A percentile compares a stretch with the other conserved stretches of the same genome.
Evolutionary conservation across 1,284 basidiomycete genomes (phyloP).

Genomic region (Tilletiopsis washingtonensis): DNA sequence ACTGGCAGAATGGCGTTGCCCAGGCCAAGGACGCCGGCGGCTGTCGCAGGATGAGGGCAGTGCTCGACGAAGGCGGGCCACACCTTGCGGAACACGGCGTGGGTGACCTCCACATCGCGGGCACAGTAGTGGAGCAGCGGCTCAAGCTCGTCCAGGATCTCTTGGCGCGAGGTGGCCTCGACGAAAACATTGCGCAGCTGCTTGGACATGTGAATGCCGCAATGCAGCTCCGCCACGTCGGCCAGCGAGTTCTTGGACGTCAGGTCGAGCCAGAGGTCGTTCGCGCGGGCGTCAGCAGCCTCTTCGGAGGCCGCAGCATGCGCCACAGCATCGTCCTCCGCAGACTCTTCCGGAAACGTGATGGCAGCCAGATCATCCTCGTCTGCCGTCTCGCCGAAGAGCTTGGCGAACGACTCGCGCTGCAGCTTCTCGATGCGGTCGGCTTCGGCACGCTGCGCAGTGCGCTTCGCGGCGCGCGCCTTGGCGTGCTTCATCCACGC

Average conservation of each 20-base stretch:
- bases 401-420: constrained; percentile 14
- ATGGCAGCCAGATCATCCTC: constrained; percentile 2
- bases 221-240: constrained; percentile 86
- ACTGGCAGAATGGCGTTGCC: constrained; percentile 85
- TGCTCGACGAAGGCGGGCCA: constrained; percentile 74
- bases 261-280: constrained; percentile 70
- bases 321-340: not conserved
- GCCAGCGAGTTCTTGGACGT: constrained; percentile 85
- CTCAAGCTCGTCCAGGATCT: constrained; percentile 62
- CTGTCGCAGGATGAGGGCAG: constrained; percentile 88
- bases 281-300: constrained; percentile 4
- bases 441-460: constrained; percentile 50
- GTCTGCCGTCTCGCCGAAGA: constrained; percentile 11
- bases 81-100: constrained; percentile 69
- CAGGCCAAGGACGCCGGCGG: constrained; percentile 85
- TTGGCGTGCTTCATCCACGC: constrained; percentile 82
- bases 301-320: not conserved
- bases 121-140: constrained; percentile 84
- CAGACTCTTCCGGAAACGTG: constrained; percentile 17
- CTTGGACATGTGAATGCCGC: constrained; percentile 73
- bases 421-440: constrained; percentile 17
- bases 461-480: constrained; percentile 51
- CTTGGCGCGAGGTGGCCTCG: constrained; percentile 55
- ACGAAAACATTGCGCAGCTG: constrained; percentile 67
- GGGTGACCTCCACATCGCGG: constrained; percentile 74